Base-by-base conservation (phyloP, 1,139 yeast species). In the Pichia sp. region DNA sequence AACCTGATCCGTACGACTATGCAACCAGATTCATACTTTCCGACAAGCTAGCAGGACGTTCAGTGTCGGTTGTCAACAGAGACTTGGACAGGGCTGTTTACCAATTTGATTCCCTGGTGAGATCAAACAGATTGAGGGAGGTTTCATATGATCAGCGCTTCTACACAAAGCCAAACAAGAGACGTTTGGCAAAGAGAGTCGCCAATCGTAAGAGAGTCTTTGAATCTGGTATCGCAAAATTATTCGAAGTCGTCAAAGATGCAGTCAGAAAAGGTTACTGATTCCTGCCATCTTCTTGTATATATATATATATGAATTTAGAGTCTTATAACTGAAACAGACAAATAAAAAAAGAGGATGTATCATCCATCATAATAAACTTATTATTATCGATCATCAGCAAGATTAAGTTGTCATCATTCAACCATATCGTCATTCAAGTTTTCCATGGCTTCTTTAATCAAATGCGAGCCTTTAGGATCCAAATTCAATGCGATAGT, bases 401-500 rank as follows among this genome's bases (percentile, higher is more conserved):
- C 41, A 38, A 38, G 26, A 13, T 16, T 30, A 32, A 50, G 34
- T 10, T 8, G 4, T 16, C 15, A 10, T 42, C 26, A 53, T 11
- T 53, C 45, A 16, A 50, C 23, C 38, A 55, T 47, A 13, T 54
- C 63, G 30, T 59, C 67, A 49, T 66, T 64, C 45, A 74, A 59
- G 49, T 69, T 67, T 64, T 87, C 95, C 74, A 90, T 76, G 1
- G 96, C 96, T 59, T 89, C 96, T 61, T 89, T 79, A 29, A 93
- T 89, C 58, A 90, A 75, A 64, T 89, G 95, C 54, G 90, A 84
- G 0, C 97, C 97, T 68, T 90, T 92, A 7, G 98, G 98, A 70
- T 93, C 98, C 62, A 93, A 76, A 65, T 90, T 89, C 72, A 90
- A 77, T 0, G 99, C 98, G 50, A 87, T 82, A 0, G 98, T 93